Percentiles rank a stretch among this genome's conserved stretches.
These are phyloP conservation scores for Pyrus communis DNA, from an alignment of 306 rosid genomes.

Conservation along the genomic window DNA sequence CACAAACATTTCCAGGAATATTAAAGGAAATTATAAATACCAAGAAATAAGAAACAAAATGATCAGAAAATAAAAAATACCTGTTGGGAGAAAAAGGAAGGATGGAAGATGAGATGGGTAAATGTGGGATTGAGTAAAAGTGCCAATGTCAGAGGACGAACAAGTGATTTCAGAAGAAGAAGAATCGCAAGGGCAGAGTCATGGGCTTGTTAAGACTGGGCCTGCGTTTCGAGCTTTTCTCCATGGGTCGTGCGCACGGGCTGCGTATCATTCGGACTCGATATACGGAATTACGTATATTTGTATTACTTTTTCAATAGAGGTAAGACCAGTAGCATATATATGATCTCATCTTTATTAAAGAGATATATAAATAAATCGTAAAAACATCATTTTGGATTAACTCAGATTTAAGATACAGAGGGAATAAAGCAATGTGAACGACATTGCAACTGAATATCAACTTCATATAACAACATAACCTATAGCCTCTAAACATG, in stretches of 20 bases:
- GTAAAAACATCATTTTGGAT: too few relatives aligned
- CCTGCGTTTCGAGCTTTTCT: not conserved
- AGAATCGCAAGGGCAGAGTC: too few relatives aligned
- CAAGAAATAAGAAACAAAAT: not conserved
- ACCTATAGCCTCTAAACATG: fast-evolving
- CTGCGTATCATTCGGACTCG: too few relatives aligned
- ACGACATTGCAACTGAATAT: too few relatives aligned
- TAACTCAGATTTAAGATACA: too few relatives aligned
- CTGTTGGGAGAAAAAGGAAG: not conserved
- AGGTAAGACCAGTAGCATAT: too few relatives aligned
- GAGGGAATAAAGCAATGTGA: too few relatives aligned
- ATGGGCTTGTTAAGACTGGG: not conserved
- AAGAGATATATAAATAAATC: too few relatives aligned
- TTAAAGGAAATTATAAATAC: not conserved
- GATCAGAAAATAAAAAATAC: not conserved
- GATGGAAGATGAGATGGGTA: not conserved
- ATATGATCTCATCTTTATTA: too few relatives aligned
- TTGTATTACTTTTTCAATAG: too few relatives aligned
- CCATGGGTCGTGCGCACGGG: not conserved
- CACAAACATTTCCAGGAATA: not conserved
- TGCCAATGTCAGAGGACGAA: not conserved
- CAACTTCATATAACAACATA: too few relatives aligned
- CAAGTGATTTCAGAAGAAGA: not conserved
- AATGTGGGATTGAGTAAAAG: not conserved
- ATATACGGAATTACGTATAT: too few relatives aligned